Evolutionary conservation across 495 filamentous ascomycete species (phyloP).

Genomic region (Aspergillus olivimuriae): DNA sequence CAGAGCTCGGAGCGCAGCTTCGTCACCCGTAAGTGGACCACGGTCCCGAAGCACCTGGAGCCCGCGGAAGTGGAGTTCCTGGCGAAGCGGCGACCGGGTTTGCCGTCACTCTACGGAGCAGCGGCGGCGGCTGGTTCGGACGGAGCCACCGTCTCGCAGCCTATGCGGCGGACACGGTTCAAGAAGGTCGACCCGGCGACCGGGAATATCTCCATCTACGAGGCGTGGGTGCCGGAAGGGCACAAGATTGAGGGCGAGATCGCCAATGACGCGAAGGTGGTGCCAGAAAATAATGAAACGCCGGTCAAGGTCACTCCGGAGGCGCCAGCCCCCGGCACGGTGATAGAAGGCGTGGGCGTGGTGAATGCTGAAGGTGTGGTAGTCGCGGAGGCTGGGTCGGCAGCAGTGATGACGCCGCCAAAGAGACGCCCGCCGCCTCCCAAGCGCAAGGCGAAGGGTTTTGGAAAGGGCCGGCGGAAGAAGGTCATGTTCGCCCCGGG

Average conservation of each 20-base stretch:
- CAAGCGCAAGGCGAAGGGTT: constrained; percentile 66
- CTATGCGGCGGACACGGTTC: constrained; percentile 70
- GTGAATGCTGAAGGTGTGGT: constrained; percentile 57
- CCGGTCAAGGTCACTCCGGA: constrained; percentile 36
- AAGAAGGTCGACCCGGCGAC: constrained; percentile 62
- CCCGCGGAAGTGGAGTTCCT: constrained; percentile 71
- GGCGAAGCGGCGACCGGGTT: constrained; percentile 79
- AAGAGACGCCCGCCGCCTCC: constrained; percentile 66
- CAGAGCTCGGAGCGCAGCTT: constrained; percentile 51
- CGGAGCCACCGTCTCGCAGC: constrained; percentile 31
- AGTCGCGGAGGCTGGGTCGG: constrained; percentile 45
- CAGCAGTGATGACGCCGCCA: constrained; percentile 36
- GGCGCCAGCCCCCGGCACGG: constrained; percentile 48
- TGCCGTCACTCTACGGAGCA: constrained; percentile 48
- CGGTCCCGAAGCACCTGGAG: constrained; percentile 70
- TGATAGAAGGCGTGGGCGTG: constrained; percentile 56
- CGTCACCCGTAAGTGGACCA: constrained; percentile 69
- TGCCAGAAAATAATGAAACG: constrained; percentile 24
- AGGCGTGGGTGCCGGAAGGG: constrained; percentile 73
- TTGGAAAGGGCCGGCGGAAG: constrained; percentile 63
- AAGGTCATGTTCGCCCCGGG: constrained; percentile 50
- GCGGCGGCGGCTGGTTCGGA: constrained; percentile 40
- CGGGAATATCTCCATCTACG: constrained; percentile 74
- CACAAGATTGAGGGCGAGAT: constrained; percentile 78
- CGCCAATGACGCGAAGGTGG: constrained; percentile 44